Conservation (phyloP, 1,139 yeast genomes). For the Geotrichum europaeum region DNA sequence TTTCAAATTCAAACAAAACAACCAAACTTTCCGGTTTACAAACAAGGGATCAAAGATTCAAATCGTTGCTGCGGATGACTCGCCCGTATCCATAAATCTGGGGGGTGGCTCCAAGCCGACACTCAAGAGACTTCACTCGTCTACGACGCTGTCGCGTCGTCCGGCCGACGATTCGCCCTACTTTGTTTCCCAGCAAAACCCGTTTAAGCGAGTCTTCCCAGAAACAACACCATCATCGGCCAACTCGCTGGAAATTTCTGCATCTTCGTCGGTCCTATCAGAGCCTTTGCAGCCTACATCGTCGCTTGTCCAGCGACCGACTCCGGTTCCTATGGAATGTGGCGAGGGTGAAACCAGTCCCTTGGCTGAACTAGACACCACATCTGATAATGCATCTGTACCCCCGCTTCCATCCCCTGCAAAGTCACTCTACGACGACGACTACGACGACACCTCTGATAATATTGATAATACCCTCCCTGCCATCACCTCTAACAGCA, state of each 20-base stretch:
- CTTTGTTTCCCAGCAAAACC: slow-evolving; percentile 6
- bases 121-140: slow-evolving; percentile 3
- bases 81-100: neutral
- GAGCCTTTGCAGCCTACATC: neutral
- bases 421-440: slow-evolving; percentile 5
- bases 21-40: slow-evolving; percentile 1
- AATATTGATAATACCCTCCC: neutral
- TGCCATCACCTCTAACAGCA: neutral
- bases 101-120: neutral
- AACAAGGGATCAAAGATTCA: slow-evolving; percentile 1
- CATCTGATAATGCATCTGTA: slow-evolving; percentile 5
- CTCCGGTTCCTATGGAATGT: slow-evolving; percentile 5
- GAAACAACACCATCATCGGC: neutral
- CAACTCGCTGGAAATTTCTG: neutral
- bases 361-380: neutral
- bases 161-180: neutral
- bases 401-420: slow-evolving; percentile 11
- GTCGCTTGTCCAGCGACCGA: neutral
- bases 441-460: slow-evolving; percentile 4
- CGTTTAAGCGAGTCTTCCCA: slow-evolving; percentile 4
- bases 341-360: slow-evolving; percentile 4
- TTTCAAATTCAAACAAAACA: slow-evolving; percentile 10
- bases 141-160: slow-evolving; percentile 1
- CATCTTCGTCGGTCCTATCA: neutral
- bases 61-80: slow-evolving; percentile 1